Evolutionary conservation across 192 early-diverging fungal species (phyloP).

Genomic region (Coemansia sp.): DNA sequence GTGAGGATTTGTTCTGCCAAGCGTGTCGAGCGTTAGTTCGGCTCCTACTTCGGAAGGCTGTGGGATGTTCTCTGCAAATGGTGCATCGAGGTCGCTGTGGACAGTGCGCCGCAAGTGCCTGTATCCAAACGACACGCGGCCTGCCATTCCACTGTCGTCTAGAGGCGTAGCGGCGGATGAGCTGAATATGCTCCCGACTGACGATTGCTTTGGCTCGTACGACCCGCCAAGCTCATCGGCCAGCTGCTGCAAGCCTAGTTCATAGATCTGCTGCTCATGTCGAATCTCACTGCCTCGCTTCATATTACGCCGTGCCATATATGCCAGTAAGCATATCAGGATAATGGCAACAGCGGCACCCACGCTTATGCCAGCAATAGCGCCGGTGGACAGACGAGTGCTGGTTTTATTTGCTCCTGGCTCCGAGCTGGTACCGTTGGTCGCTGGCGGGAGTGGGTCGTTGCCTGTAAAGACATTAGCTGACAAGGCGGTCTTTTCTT

Average conservation of each 20-base stretch:
- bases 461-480: slow-evolving; percentile 46
- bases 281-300: slow-evolving; percentile 27
- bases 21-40: slow-evolving; percentile 38
- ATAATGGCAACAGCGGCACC: slow-evolving; percentile 28
- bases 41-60: slow-evolving; percentile 38
- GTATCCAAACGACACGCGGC: slow-evolving; percentile 22
- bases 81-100: slow-evolving; percentile 29
- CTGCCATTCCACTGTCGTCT: slow-evolving; percentile 25
- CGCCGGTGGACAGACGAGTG: slow-evolving; percentile 28
- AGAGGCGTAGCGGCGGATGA: slow-evolving; percentile 33
- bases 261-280: slow-evolving; percentile 47
- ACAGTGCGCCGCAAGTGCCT: slow-evolving; percentile 28
- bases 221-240: slow-evolving; percentile 52
- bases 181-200: slow-evolving; percentile 36
- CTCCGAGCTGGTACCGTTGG: slow-evolving; percentile 11
- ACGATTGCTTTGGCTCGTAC: slow-evolving; percentile 47
- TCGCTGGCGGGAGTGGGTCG: slow-evolving; percentile 20
- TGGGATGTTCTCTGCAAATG: slow-evolving; percentile 50
- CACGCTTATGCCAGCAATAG: slow-evolving; percentile 41
- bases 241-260: slow-evolving; percentile 50
- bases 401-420: background rate
- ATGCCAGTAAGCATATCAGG: slow-evolving; percentile 25
- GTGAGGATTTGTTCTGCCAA: slow-evolving; percentile 41
- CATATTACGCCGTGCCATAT: slow-evolving; percentile 16
- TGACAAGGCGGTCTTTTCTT: slow-evolving; percentile 28